Percentiles rank a stretch among this genome's conserved stretches.
Evolutionary conservation across 2,329 filamentous ascomycete species (phyloP).

Genomic region (Verticillium nubilum): DNA sequence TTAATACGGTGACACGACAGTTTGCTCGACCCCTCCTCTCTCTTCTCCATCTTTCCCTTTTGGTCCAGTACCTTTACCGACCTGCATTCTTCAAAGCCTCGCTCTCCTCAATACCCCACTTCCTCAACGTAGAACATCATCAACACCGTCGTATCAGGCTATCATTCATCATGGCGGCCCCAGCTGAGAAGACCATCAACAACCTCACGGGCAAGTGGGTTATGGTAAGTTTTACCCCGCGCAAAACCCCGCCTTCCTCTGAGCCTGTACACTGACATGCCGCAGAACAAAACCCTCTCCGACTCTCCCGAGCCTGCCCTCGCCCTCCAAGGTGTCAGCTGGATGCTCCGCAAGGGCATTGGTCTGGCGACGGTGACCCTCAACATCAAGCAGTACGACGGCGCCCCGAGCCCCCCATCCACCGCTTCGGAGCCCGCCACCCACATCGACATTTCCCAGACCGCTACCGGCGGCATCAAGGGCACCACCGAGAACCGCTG

Average conservation of each 20-base stretch:
- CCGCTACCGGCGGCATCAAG: slow-evolving; percentile 63
- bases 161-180: slow-evolving; percentile 60
- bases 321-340: slow-evolving; percentile 65
- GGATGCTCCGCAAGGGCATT: slow-evolving; percentile 68
- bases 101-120: not conserved
- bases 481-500: slow-evolving; percentile 55
- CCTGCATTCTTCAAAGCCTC: not conserved
- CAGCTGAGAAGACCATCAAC: slow-evolving; percentile 57
- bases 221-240: slow-evolving; percentile 48
- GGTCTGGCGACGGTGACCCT: slow-evolving; percentile 64
- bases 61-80: not conserved
- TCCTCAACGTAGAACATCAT: not conserved
- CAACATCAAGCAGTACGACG: slow-evolving; percentile 50
- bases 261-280: not conserved
- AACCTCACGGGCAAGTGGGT: slow-evolving; percentile 66
- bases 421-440: slow-evolving; percentile 34
- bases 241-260: slow-evolving; percentile 3
- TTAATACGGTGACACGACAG: not conserved
- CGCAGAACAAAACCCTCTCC: slow-evolving; percentile 71
- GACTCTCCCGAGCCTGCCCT: slow-evolving; percentile 65
- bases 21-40: not conserved
- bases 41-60: not conserved
- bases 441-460: slow-evolving; percentile 69
- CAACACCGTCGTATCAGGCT: not conserved
- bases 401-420: slow-evolving; percentile 33